Base-by-base conservation (phyloP, 1,284 basidiomycete genomes). In the Thecaphora thlaspeos region DNA sequence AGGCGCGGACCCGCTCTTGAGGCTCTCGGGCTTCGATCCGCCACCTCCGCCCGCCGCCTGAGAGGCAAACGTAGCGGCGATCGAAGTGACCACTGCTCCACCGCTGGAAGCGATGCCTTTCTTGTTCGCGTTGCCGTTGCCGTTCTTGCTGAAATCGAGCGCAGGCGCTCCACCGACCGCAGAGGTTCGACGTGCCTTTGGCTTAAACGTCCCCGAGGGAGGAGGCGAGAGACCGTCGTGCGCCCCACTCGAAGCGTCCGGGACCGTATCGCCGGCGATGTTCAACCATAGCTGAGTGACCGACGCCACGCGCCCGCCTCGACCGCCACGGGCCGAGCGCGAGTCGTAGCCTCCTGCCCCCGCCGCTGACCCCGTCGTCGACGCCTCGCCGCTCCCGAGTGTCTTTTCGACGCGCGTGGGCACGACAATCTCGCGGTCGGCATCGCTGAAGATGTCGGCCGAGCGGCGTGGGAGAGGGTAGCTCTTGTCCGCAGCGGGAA, bases 281-380 rank as follows among this genome's bases (percentile, higher is more conserved):
- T 59, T 65, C 23, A 86, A 83, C 88, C 88, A 90, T 22, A 90
- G 79, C 4, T 86, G 82, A 1, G 87, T 84, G 2, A 88, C 87
- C 5, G 87, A 82, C 2, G 87, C 82, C 15, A 90, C 89, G 46
- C 83, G 83, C 11, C 88, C 89, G 1, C 88, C 88, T 46, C 82
- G 80, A 2, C 89, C 89, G 2, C 89, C 88, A 22, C 88, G 83
- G 11, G 88, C 88, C 37, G 87, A 88, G 5, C 86, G 84, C 19
- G 87, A 77, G 68, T 89, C 85, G 72, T 89, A 89, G 12, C 61
- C 26, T 3, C 26, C 26, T 7, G 26, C 7, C 7, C 26, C 26
- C 30, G 26, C 26, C 18, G 36, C 32, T 23, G n/a, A 21, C 28
- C 51, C 42, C 21, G 46, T n/a, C 4, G n/a, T 24, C 0, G 60